Evolutionary conservation across 2,329 filamentous ascomycete genomes (phyloP), one percentile per base, ranked within the genome.

Genomic region (Mariannaea elegans): DNA sequence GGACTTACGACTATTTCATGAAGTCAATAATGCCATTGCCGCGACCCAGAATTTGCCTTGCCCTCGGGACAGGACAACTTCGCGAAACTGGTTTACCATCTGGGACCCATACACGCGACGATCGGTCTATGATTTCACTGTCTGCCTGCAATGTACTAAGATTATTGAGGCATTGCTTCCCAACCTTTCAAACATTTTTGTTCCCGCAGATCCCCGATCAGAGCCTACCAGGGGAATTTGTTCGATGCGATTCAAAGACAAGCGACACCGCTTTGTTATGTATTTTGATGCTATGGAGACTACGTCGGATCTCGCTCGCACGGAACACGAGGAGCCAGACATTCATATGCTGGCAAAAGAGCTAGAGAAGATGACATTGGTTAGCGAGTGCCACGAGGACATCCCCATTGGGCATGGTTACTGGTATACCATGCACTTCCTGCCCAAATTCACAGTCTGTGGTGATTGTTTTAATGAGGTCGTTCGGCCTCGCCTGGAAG

Each of bases 401-500:
- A 84, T 81, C n/a, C 81, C 87, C 4, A 76, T 90, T 2, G 75
- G 80, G n/a, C 83, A 87, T 54, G 84, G 82, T 12, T 79, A 83
- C 36, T 97, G 94, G 94, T 89, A 96, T 74, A 88, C 85, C 55
- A 92, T 96, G 74, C 87, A 90, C 1, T 81, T 85, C 13, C 78
- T 96, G 0, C 91, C 90, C 0, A 86, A 93, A 46, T 87, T 97
- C 69, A 93, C 90, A 1, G 89, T 97, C 4, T 98, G 94, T 75
- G 87, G 91, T 64, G 92, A 94, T 75, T 98, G 94, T 75, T 97
- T 91, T 73, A 86, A 92, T 14, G 88, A 92, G 19, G 85, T 92
- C 1, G 86, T 97, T n/a, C 87, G 85, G 75, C 93, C 93, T 1
- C 80, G 87, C 49, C 77, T 89, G 2, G 79, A 82, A 27, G 79